Percentiles rank a stretch among this genome's conserved stretches.
These are phyloP conservation scores for Zoysia pacifica DNA, from an alignment of 176 grass and related monocot species.

Conservation along the genomic window DNA sequence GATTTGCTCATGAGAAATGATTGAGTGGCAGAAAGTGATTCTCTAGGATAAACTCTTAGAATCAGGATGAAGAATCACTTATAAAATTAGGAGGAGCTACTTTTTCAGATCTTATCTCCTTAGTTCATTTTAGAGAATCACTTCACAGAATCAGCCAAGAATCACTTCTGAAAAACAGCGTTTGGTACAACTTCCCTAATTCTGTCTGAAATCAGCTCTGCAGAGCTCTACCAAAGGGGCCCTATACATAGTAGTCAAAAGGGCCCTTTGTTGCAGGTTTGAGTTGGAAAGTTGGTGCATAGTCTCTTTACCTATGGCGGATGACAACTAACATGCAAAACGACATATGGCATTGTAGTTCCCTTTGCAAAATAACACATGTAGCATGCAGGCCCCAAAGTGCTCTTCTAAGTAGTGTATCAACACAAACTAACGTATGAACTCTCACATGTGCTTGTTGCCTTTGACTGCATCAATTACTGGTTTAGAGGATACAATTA, in stretches of 20 bases:
- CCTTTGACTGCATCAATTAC: conserved; percentile 2
- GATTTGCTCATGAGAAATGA: too few relatives aligned
- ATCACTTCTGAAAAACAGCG: too few relatives aligned
- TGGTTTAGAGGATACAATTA: neutral
- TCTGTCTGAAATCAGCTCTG: too few relatives aligned
- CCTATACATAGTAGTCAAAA: conserved; percentile 6
- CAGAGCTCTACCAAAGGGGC: too few relatives aligned
- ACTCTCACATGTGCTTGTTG: conserved; percentile 7
- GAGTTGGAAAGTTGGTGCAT: neutral
- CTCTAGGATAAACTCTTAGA: too few relatives aligned
- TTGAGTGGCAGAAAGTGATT: too few relatives aligned
- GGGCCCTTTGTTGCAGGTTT: neutral
- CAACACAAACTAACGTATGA: conserved; percentile 11
- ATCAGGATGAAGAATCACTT: too few relatives aligned
- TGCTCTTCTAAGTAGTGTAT: neutral
- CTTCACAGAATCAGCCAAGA: too few relatives aligned
- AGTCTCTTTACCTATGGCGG: conserved; percentile 7
- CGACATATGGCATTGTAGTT: neutral
- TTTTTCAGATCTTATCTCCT: too few relatives aligned
- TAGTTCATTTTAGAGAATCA: too few relatives aligned
- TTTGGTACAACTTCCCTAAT: too few relatives aligned
- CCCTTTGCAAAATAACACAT: neutral
- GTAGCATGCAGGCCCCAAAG: neutral
- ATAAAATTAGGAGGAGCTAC: too few relatives aligned
- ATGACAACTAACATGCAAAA: neutral